Conservation (phyloP, 768 basidiomycete species). For the Basidioascus undulatus region DNA sequence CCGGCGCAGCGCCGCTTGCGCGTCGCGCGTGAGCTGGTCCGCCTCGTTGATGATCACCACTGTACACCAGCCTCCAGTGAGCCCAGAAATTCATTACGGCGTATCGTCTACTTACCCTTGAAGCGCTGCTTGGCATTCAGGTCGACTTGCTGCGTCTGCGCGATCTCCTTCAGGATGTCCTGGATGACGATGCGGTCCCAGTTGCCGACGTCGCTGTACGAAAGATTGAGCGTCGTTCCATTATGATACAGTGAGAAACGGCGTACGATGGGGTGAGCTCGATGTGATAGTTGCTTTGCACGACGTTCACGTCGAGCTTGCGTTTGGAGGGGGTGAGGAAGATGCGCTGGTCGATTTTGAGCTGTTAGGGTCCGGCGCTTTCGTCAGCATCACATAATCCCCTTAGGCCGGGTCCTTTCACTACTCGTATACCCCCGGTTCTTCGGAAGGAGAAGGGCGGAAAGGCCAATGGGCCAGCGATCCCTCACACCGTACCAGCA, state of each 20-base stretch:
- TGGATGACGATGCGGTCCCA: constrained; percentile 89
- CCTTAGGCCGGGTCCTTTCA: too few species aligned
- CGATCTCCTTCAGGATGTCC: constrained; percentile 91
- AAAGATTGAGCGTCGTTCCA: too few species aligned
- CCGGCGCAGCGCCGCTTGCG: constrained; percentile 82
- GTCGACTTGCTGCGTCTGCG: constrained; percentile 96
- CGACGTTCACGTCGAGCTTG: constrained; percentile 86
- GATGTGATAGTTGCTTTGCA: constrained; percentile 92
- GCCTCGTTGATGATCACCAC: constrained; percentile 98
- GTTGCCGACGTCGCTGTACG: constrained; percentile 68
- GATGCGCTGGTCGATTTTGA: constrained; percentile 92
- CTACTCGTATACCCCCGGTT: too few species aligned
- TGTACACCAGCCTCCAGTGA: constrained; percentile 15
- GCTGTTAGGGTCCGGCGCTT: too few species aligned
- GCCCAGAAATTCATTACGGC: not conserved
- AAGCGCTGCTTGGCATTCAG: constrained; percentile 83
- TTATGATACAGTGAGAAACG: too few species aligned
- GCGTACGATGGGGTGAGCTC: constrained; percentile 86
- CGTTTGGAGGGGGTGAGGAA: constrained; percentile 83
- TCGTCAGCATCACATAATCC: too few species aligned
- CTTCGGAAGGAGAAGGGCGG: not conserved
- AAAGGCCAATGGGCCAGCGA: not conserved
- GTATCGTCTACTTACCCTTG: constrained; percentile 39
- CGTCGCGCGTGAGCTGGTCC: constrained; percentile 79
- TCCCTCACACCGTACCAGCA: not conserved